phyloP scores from a whole-genome alignment of 2,329 filamentous ascomycete genomes.

The Diaporthe sp. region DNA sequence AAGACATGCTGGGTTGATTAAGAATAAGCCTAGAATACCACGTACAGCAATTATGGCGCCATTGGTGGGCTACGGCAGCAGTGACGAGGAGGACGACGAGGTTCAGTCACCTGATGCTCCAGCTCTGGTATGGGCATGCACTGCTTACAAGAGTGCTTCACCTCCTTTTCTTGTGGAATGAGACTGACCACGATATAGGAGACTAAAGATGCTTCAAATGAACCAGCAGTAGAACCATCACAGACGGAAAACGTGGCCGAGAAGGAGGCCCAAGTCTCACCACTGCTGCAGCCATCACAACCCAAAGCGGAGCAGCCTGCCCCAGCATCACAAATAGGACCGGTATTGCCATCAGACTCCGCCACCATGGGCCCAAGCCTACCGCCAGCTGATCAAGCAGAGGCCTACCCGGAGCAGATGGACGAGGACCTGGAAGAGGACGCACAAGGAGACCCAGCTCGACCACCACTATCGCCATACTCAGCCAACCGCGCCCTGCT shows the following conservation, averaged over 20 bases:
- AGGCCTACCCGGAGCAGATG: slow-evolving; percentile 41
- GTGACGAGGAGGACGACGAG: slow-evolving; percentile 62
- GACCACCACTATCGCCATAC: slow-evolving; percentile 72
- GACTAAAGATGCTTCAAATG: neutral
- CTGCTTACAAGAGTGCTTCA: neutral
- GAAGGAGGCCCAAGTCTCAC: neutral
- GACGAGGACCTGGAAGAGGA: slow-evolving; percentile 22
- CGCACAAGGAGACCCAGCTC: neutral
- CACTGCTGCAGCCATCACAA: slow-evolving; percentile 14
- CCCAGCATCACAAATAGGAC: neutral
- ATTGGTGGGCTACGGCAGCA: slow-evolving; percentile 66
- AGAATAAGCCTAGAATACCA: neutral
- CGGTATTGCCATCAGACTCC: slow-evolving; percentile 13
- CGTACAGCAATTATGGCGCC: slow-evolving; percentile 54
- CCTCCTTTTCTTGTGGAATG: neutral
- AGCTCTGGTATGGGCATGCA: slow-evolving; percentile 28
- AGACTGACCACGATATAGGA: neutral
- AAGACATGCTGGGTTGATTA: neutral
- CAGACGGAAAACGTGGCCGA: neutral
- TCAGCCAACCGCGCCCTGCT: slow-evolving; percentile 74
- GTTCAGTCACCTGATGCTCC: slow-evolving; percentile 23
- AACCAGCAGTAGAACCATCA: neutral
- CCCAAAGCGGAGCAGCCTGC: slow-evolving; percentile 1
- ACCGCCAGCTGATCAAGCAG: slow-evolving; percentile 38
- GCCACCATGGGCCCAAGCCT: slow-evolving; percentile 41